phyloP scores from a whole-genome alignment of 768 basidiomycete species.

The Podaxis sp. region DNA sequence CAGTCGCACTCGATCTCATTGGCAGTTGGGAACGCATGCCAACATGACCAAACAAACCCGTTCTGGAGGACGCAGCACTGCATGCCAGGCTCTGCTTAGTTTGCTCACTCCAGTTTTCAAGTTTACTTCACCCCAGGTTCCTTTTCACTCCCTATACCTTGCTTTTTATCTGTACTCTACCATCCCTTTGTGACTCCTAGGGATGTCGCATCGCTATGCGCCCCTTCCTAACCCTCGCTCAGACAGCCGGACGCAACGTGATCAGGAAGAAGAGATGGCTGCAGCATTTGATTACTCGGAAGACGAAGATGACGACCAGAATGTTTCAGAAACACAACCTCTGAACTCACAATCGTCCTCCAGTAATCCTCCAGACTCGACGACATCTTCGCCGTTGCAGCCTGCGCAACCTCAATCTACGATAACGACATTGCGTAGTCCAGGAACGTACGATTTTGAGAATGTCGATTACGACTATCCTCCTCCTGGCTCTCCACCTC shows the following conservation, averaged over 20 bases:
- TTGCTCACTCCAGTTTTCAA: background rate
- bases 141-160: constrained; percentile 20
- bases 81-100: background rate
- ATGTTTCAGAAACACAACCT: constrained; percentile 51
- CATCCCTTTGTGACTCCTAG: constrained; percentile 13
- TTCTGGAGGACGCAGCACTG: background rate
- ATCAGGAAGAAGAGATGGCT: constrained; percentile 62
- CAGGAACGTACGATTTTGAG: constrained; percentile 76
- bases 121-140: background rate
- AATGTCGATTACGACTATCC: constrained; percentile 77
- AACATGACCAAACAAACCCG: background rate
- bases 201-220: constrained; percentile 63
- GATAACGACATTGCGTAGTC: constrained; percentile 19
- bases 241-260: constrained; percentile 47
- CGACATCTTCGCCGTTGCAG: constrained; percentile 29
- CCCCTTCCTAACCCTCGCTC: constrained; percentile 59
- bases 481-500: constrained; percentile 81
- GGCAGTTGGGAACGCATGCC: background rate
- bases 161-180: constrained; percentile 12
- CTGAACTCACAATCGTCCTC: constrained; percentile 37
- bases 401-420: constrained; percentile 21
- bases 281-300: constrained; percentile 85
- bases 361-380: background rate
- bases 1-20: background rate
- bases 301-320: constrained; percentile 59